Conservation (phyloP, 345 rosid genomes). For the Triadica sebifera region DNA sequence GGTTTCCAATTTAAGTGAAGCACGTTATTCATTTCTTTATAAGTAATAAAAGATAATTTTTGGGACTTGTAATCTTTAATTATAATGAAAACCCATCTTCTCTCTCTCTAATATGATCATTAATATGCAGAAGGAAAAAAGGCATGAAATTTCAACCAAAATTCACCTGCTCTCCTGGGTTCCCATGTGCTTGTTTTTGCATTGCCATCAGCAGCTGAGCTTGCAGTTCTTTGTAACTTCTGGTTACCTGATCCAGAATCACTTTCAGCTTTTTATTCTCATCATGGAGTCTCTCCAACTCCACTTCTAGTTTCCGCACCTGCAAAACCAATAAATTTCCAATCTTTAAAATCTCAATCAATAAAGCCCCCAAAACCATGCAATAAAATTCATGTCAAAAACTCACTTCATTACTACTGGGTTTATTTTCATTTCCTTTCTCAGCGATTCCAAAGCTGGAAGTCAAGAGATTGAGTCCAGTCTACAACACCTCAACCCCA, state of each 20-base stretch:
- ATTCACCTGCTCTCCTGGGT: constrained; percentile 40
- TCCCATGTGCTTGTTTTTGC: constrained; percentile 48
- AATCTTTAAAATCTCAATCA: neutral
- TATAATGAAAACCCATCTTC: neutral
- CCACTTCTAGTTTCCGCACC: constrained; percentile 43
- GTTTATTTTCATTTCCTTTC: constrained; percentile 29
- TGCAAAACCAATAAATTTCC: constrained; percentile 16
- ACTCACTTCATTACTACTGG: constrained; percentile 52
- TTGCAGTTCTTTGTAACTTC: constrained; percentile 55
- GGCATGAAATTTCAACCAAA: neutral
- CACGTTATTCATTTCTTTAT: constrained; percentile 35
- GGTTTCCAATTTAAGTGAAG: constrained; percentile 30
- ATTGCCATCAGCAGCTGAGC: constrained; percentile 55
- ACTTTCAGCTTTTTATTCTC: constrained; percentile 66
- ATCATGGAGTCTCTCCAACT: constrained; percentile 54
- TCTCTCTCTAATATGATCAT: neutral
- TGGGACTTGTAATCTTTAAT: neutral
- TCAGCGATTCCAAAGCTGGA: constrained; percentile 42
- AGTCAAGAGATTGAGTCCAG: constrained; percentile 48
- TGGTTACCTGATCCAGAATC: constrained; percentile 61
- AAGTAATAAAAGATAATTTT: neutral
- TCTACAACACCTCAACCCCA: constrained; percentile 29
- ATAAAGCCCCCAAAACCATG: neutral
- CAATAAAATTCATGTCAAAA: neutral
- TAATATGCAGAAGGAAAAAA: neutral